These are phyloP conservation scores for Penicillium egyptiacum DNA, from an alignment of 495 filamentous ascomycete genomes.

Conservation along the genomic window DNA sequence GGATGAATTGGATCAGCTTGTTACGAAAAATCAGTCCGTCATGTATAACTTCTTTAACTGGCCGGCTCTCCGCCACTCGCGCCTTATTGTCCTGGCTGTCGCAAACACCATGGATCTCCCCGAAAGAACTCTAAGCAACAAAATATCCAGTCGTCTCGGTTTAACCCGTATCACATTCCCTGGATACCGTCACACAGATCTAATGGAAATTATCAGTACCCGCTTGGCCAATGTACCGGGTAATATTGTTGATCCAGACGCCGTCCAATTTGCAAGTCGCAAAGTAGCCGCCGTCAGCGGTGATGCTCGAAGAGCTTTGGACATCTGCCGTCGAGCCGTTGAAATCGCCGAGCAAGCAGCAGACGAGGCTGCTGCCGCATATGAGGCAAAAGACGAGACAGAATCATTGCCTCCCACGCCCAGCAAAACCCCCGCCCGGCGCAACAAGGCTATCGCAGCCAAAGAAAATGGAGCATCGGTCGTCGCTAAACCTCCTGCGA, in stretches of 20 bases:
- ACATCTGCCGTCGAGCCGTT: conserved; percentile 94
- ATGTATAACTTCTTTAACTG: conserved; percentile 99
- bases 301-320: conserved; percentile 87
- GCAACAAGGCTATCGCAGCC: conserved; percentile 27
- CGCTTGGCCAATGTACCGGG: conserved; percentile 84
- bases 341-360: conserved; percentile 84
- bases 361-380: conserved; percentile 34
- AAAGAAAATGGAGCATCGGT: conserved; percentile 13
- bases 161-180: conserved; percentile 93
- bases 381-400: conserved; percentile 30
- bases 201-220: conserved; percentile 96
- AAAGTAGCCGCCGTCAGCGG: conserved; percentile 97
- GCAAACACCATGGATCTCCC: conserved; percentile 99
- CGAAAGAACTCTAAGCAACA: conserved; percentile 94
- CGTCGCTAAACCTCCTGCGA: conserved; percentile 22
- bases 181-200: conserved; percentile 93
- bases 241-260: conserved; percentile 88
- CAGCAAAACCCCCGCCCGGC: conserved; percentile 44
- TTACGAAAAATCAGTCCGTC: conserved; percentile 95
- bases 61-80: conserved; percentile 87
- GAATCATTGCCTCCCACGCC: conserved; percentile 47
- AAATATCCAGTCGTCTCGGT: conserved; percentile 90
- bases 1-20: conserved; percentile 98
- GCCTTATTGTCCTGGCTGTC: conserved; percentile 93
- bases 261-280: conserved; percentile 90